These are phyloP conservation scores for Hydrangea macrophylla DNA, from an alignment of 148 eudicot genomes.

Conservation along the genomic window DNA sequence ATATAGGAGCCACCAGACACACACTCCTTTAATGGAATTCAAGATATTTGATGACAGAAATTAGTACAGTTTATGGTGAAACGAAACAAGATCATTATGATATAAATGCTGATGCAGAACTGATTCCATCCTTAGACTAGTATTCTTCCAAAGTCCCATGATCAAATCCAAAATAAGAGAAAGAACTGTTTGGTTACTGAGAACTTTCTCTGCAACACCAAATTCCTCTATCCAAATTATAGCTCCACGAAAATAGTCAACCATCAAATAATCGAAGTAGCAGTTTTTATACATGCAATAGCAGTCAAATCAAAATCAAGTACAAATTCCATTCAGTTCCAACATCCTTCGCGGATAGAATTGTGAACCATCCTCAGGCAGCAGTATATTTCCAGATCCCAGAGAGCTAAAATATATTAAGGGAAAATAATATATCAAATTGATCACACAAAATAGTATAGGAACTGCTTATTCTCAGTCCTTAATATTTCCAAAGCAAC, in stretches of 20 bases:
- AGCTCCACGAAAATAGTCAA: background rate
- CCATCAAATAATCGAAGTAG: no score
- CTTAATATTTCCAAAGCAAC: no score
- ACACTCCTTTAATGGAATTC: background rate
- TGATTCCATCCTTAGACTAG: background rate
- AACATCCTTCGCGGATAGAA: background rate
- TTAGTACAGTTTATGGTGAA: background rate
- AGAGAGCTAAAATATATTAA: background rate
- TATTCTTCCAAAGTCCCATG: background rate
- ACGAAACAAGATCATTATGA: background rate
- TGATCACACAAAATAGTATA: background rate
- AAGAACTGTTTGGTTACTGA: background rate
- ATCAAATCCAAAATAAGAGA: background rate
- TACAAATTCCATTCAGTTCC: background rate
- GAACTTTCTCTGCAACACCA: background rate
- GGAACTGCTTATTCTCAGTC: background rate
- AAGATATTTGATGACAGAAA: background rate
- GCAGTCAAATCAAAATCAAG: background rate
- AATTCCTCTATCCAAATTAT: background rate
- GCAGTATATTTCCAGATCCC: background rate
- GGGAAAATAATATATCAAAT: background rate
- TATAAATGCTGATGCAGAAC: background rate
- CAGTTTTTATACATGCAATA: background rate
- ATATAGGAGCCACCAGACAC: background rate
- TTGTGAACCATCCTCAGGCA: background rate